These are phyloP conservation scores for Backusella australiensis DNA, from an alignment of 192 early-diverging fungal genomes.

Conservation along the genomic window DNA sequence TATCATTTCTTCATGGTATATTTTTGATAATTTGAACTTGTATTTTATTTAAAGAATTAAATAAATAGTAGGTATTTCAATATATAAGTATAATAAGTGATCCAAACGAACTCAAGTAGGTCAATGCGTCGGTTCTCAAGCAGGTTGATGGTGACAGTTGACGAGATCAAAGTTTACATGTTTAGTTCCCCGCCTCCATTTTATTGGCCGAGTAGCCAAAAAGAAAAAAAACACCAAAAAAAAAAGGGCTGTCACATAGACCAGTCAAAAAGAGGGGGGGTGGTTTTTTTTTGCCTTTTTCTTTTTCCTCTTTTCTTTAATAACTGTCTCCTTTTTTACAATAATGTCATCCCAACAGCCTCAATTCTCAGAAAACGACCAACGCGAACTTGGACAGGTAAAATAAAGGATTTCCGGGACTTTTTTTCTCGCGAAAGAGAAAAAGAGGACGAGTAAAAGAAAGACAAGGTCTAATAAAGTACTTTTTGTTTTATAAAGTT, in stretches of 20 bases:
- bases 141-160: not conserved
- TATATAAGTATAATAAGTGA: too few relatives aligned
- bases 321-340: not conserved
- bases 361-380: conserved; percentile 37
- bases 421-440: not conserved
- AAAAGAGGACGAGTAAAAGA: not conserved
- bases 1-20: too few relatives aligned
- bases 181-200: not conserved
- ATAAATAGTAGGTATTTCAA: too few relatives aligned
- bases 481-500: conserved; percentile 9
- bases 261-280: conserved; percentile 4
- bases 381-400: conserved; percentile 36
- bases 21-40: too few relatives aligned
- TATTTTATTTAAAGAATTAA: too few relatives aligned
- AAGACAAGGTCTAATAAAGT: not conserved
- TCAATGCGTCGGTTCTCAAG: too few relatives aligned
- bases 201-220: not conserved
- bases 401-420: not conserved
- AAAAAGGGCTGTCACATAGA: conserved; percentile 1
- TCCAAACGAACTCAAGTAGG: too few relatives aligned
- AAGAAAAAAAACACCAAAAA: not conserved
- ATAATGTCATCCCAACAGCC: conserved; percentile 27
- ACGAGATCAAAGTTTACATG: not conserved
- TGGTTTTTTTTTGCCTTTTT: not conserved
- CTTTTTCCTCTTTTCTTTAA: not conserved